Percentiles rank a stretch among this genome's conserved stretches.
These are phyloP conservation scores for Rhodotorula graminis DNA, from an alignment of 768 basidiomycete genomes.

Conservation along the genomic window DNA sequence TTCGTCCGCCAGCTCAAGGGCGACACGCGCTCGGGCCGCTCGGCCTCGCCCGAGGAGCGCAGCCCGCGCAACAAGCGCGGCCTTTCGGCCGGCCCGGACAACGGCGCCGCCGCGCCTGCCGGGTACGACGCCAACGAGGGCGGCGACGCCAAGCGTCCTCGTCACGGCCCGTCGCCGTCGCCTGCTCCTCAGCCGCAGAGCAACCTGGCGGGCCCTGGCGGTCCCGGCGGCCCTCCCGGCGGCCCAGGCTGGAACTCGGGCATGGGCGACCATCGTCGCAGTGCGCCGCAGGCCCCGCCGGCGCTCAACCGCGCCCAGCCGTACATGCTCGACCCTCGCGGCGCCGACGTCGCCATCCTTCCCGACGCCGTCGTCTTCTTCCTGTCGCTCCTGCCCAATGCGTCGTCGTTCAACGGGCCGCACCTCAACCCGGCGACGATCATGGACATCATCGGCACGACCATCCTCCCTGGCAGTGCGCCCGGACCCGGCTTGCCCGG, in stretches of 20 bases:
- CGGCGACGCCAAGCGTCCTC: conserved; percentile 27
- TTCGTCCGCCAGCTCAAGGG: conserved; percentile 7
- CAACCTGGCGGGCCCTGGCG: no score
- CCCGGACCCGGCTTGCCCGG: conserved; percentile 35
- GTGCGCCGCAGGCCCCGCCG: conserved; percentile 30
- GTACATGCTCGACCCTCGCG: conserved; percentile 51
- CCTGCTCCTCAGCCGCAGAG: conserved; percentile 27
- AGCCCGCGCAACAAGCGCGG: conserved; percentile 28
- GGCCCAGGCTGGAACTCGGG: conserved; percentile 44
- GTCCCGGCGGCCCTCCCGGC: conserved; percentile 41
- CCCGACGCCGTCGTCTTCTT: conserved; percentile 65
- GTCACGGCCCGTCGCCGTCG: conserved; percentile 10
- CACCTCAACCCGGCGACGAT: conserved; percentile 32
- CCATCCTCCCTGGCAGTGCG: conserved; percentile 35
- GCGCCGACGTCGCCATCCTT: conserved; percentile 47
- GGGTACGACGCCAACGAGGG: conserved; percentile 43
- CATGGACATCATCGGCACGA: conserved; percentile 37
- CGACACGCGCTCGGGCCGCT: conserved; percentile 5
- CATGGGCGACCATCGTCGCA: conserved; percentile 16
- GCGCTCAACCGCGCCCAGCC: conserved; percentile 43
- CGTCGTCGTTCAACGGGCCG: conserved; percentile 66
- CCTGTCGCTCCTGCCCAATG: conserved; percentile 68
- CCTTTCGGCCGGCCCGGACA: conserved; percentile 29
- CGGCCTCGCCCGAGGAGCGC: conserved; percentile 12
- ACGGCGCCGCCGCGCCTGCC: conserved; percentile 8